Evolutionary conservation across 257 asterid species (phyloP).

Genomic region (Solanum microdontum): DNA sequence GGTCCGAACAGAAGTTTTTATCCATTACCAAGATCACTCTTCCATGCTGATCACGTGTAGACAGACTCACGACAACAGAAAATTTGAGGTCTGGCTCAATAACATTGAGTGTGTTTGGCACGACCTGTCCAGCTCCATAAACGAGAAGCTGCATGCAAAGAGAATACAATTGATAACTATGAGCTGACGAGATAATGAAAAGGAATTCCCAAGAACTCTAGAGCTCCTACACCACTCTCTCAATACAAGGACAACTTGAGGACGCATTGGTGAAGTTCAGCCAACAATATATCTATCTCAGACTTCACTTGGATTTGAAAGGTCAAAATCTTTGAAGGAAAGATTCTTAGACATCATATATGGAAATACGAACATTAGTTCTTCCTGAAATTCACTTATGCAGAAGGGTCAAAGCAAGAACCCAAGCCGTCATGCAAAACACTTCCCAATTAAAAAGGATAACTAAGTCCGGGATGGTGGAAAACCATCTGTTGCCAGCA

Average conservation of each 20-base stretch:
- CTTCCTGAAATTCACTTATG: neutral
- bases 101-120: slow-evolving; percentile 44
- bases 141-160: slow-evolving; percentile 71
- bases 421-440: neutral
- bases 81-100: slow-evolving; percentile 49
- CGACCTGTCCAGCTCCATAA: slow-evolving; percentile 69
- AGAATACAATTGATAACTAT: neutral
- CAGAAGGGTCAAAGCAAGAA: neutral
- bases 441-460: neutral
- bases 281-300: neutral
- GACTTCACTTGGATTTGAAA: neutral
- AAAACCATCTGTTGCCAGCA: neutral
- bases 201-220: neutral
- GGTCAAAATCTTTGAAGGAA: neutral
- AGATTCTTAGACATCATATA: neutral
- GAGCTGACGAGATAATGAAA: neutral
- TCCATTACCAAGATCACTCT: slow-evolving; percentile 62
- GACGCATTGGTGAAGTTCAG: neutral
- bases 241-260: neutral
- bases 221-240: neutral
- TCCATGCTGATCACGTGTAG: slow-evolving; percentile 51
- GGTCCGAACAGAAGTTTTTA: slow-evolving; percentile 58
- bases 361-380: neutral
- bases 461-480: neutral
- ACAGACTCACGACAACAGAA: slow-evolving; percentile 48